phyloP scores from a whole-genome alignment of 306 rosid genomes.

The Prunus dulcis region DNA sequence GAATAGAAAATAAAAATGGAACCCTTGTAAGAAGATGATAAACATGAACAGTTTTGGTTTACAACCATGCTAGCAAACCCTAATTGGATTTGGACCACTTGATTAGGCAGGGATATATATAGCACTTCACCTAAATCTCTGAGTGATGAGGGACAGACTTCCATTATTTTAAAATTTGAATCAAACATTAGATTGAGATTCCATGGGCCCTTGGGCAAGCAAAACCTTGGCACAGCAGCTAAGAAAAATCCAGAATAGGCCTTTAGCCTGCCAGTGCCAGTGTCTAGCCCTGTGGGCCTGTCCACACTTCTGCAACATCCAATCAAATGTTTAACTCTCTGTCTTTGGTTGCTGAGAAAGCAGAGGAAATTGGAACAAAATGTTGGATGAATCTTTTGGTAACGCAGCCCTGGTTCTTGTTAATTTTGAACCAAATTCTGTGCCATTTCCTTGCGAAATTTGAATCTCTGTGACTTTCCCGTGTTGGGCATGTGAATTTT shows the following conservation, averaged over 20 bases:
- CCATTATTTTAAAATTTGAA: too few relatives aligned
- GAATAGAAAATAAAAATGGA: too few relatives aligned
- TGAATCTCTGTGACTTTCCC: too few relatives aligned
- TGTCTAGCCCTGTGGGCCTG: background rate
- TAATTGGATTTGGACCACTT: too few relatives aligned
- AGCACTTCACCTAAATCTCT: background rate
- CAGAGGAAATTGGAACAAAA: background rate
- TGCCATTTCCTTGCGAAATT: too few relatives aligned
- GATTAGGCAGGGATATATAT: too few relatives aligned
- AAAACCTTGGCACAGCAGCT: too few relatives aligned
- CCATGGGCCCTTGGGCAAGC: too few relatives aligned
- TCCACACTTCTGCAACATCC: background rate
- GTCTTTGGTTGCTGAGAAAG: background rate
- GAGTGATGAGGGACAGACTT: background rate
- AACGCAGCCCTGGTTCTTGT: too few relatives aligned
- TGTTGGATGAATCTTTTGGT: background rate
- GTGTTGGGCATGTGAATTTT: too few relatives aligned
- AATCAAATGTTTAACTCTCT: background rate
- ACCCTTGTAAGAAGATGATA: background rate
- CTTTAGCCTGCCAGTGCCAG: background rate
- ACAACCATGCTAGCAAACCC: too few relatives aligned
- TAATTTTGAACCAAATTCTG: background rate
- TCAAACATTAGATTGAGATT: too few relatives aligned
- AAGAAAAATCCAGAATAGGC: background rate
- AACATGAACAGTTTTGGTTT: background rate